Percentiles rank a stretch among this genome's conserved stretches.
Conservation (phyloP, 2,329 filamentous ascomycete species). For the Calonectria montana region DNA sequence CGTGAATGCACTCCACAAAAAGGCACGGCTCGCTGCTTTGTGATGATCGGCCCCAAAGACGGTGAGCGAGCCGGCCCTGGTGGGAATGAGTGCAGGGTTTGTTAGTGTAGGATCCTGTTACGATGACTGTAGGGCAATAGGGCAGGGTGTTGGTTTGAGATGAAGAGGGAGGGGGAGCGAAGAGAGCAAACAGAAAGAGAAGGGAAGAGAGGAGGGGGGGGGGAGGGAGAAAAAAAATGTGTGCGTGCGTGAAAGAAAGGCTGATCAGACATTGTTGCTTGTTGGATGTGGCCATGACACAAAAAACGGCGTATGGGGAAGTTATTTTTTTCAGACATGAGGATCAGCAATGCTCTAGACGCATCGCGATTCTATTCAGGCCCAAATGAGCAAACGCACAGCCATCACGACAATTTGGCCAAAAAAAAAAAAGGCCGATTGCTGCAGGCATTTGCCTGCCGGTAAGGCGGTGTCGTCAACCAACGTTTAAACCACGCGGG, state of each 20-base stretch:
- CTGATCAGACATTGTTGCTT: slow-evolving; percentile 19
- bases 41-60: slow-evolving; percentile 1
- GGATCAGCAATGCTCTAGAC: background rate
- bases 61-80: background rate
- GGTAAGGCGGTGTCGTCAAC: background rate
- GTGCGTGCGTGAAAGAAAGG: background rate
- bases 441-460: slow-evolving; percentile 1
- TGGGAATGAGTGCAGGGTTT: background rate
- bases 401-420: background rate
- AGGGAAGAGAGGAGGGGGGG: no score
- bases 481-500: background rate
- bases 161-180: slow-evolving; percentile 24
- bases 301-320: background rate
- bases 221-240: no score
- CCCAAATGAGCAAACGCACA: background rate
- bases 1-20: background rate
- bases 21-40: background rate
- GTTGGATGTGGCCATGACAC: slow-evolving; percentile 7
- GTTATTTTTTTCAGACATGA: background rate
- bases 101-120: slow-evolving; percentile 9
- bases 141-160: slow-evolving; percentile 36
- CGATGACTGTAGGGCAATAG: slow-evolving; percentile 17
- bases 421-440: background rate
- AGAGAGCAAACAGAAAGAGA: background rate
- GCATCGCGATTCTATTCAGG: background rate